Evolutionary conservation across 1,284 basidiomycete genomes (phyloP).

Genomic region (Mycosarcoma maydis): DNA sequence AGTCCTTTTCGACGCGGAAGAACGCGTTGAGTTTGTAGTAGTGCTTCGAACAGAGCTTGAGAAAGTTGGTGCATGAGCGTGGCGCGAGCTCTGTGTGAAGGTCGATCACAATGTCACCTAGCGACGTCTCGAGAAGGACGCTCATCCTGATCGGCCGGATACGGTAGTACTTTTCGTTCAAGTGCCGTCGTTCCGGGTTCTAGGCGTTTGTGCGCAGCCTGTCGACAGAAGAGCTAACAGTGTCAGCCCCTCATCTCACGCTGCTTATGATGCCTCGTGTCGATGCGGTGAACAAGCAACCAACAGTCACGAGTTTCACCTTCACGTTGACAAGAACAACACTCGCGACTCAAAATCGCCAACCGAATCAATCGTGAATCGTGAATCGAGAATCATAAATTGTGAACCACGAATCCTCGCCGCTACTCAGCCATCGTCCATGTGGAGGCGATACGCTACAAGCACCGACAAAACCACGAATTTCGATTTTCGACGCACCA

Average conservation of each 20-base stretch:
- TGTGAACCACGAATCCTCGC: too few relatives aligned
- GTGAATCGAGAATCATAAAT: too few relatives aligned
- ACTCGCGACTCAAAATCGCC: not conserved
- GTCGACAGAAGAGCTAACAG: too few relatives aligned
- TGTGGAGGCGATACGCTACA: conserved; percentile 3
- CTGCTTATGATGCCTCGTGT: not conserved
- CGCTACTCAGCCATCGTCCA: conserved; percentile 1
- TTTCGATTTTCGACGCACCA: too few relatives aligned
- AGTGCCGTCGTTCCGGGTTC: too few relatives aligned
- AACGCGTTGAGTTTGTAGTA: conserved; percentile 96
- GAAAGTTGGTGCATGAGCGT: conserved; percentile 89
- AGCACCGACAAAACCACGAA: not conserved
- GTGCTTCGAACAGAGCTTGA: conserved; percentile 95
- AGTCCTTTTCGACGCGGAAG: conserved; percentile 87
- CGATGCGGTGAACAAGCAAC: too few relatives aligned
- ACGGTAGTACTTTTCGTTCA: too few relatives aligned
- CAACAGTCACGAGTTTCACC: too few relatives aligned
- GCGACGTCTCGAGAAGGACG: conserved; percentile 91
- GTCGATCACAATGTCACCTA: conserved; percentile 95
- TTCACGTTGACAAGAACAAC: not conserved
- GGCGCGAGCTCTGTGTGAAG: conserved; percentile 91
- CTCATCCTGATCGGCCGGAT: conserved; percentile 86
- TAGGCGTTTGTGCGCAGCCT: too few relatives aligned
- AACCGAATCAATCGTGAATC: not conserved
- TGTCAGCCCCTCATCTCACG: too few relatives aligned